Evolutionary conservation across 2,329 filamentous ascomycete genomes (phyloP).

Genomic region (Acrodontium crateriforme): DNA sequence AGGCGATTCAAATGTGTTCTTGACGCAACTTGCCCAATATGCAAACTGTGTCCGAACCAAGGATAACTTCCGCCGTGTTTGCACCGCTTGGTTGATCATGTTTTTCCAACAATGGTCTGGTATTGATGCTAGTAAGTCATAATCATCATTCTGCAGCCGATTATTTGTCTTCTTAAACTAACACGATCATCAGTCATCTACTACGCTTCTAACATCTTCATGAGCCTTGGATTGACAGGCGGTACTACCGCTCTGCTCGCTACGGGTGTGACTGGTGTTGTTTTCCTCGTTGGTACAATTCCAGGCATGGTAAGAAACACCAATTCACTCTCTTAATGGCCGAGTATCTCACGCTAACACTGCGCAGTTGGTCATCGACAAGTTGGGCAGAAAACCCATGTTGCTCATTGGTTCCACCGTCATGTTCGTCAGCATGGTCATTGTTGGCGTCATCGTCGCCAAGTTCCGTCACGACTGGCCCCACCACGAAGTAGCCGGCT

Average conservation of each 20-base stretch:
- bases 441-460: slow-evolving; percentile 14
- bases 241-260: slow-evolving; percentile 2
- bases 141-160: too few species aligned
- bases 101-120: slow-evolving; percentile 20
- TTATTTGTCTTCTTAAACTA: too few species aligned
- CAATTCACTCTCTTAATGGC: too few species aligned
- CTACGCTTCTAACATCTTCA: slow-evolving; percentile 20
- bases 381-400: slow-evolving; percentile 26
- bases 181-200: slow-evolving; percentile 31
- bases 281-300: slow-evolving; percentile 1
- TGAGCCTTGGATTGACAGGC: slow-evolving; percentile 1
- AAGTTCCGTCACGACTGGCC: slow-evolving; percentile 3
- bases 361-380: too few species aligned
- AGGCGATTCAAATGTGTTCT: too few species aligned
- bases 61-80: slow-evolving; percentile 53
- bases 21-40: slow-evolving; percentile 51
- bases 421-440: slow-evolving; percentile 2
- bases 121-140: slow-evolving; percentile 22
- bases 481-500: slow-evolving; percentile 44
- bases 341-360: too few species aligned
- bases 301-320: too few species aligned
- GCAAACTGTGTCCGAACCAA: slow-evolving; percentile 53
- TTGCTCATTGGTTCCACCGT: slow-evolving; percentile 20
- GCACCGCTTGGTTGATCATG: slow-evolving; percentile 26
- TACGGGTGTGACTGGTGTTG: slow-evolving; percentile 2